Evolutionary conservation across 257 asterid genomes (phyloP).

Genomic region (Gentiana dahurica): DNA sequence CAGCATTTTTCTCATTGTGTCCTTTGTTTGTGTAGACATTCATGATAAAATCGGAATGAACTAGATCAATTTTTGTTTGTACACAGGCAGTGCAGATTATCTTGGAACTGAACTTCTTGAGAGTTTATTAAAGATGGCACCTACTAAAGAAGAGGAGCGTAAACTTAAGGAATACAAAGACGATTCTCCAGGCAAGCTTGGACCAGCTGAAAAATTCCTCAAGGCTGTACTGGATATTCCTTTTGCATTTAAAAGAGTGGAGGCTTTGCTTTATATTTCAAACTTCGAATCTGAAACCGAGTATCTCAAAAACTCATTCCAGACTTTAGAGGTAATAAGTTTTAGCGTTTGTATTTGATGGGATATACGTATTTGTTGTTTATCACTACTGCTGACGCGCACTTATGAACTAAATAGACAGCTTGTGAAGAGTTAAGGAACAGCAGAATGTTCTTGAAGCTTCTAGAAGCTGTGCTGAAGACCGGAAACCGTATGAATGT

Average conservation of each 20-base stretch:
- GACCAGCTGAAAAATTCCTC: constrained; percentile 81
- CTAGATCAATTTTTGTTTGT: constrained; percentile 11
- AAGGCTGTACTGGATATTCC: constrained; percentile 79
- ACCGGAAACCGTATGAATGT: constrained; percentile 97
- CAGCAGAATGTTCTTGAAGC: constrained; percentile 84
- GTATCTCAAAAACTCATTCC: constrained; percentile 73
- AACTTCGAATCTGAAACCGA: constrained; percentile 79
- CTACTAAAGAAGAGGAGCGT: constrained; percentile 83
- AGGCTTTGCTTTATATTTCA: constrained; percentile 66
- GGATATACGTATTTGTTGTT: no score
- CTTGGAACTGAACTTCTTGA: constrained; percentile 89
- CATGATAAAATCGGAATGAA: background rate
- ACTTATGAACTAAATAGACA: constrained; percentile 36
- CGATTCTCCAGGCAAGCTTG: constrained; percentile 67
- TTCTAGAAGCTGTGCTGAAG: constrained; percentile 91
- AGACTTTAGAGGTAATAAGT: constrained; percentile 77
- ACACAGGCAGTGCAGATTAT: constrained; percentile 65
- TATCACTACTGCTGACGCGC: background rate
- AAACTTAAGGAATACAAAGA: constrained; percentile 64
- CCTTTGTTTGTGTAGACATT: background rate
- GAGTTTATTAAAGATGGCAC: constrained; percentile 92
- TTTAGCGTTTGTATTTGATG: background rate
- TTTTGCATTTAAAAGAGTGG: constrained; percentile 77
- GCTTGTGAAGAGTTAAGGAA: constrained; percentile 87
- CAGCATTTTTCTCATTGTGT: no score